Base-by-base conservation (phyloP, 441 rosid species). In the Oxalis stricta region DNA sequence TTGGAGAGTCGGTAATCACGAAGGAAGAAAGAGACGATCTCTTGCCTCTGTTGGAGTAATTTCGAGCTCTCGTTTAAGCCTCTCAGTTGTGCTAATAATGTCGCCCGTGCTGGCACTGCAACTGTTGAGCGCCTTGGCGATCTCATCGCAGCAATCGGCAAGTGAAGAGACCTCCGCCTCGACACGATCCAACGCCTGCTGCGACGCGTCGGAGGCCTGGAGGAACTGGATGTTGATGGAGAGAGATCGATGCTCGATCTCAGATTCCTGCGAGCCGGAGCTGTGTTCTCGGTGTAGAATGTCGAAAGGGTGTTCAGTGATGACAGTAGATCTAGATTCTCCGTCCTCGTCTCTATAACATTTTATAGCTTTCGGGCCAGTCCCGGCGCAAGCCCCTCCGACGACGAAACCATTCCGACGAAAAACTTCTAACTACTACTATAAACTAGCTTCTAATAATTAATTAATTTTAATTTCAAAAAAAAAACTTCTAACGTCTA, bases 141-240 rank as follows among this genome's bases (percentile, higher is more conserved):
- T 86, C 73, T 86, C 79, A 50, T 91, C 99, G 53, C 99, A 91
- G 70, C 99, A 91, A 38, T 91, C 84, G 35, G 94, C 91, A 2
- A 91, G 64, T 33, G 87, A 66, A 60, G 77, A 63, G 63, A 91
- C 95, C 70, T 91, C 99, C 44, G 77, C 86, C 64, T 91, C 96
- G 20, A 91, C 99, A 9, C 68, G 87, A 73, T 86, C 96, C 76
- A 91, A 58, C 14, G 95, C 87, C 85, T 57, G 73, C 66, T 86
- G 99, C 18, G 96, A 72, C 32, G 86, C 54, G 35, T 61, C 53
- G 35, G 96, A 84, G 30, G 96, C 87, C 5, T 51, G 69, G 10
- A 91, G 91, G 48, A 91, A 91, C 46, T 86, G 85, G n/a, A 52
- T 52, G 43, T 91, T 83, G 77, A 91, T 81, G 61, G 68, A 59